These are phyloP conservation scores for Amanita phalloides DNA, from an alignment of 768 basidiomycete genomes.

Conservation along the genomic window DNA sequence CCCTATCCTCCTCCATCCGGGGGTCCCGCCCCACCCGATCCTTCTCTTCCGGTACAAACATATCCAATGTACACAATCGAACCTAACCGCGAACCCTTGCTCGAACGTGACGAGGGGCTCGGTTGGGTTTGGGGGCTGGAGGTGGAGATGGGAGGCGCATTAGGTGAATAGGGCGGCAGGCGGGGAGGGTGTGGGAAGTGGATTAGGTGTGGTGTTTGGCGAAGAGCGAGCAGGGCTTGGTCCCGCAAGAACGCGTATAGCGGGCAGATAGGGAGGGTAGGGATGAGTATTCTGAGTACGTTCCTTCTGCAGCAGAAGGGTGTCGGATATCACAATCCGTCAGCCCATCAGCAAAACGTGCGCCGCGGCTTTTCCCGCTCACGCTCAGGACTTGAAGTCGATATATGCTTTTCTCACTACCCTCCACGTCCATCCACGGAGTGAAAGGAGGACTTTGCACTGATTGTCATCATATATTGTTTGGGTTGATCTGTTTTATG, in stretches of 20 bases:
- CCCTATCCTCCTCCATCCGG: constrained; percentile 8
- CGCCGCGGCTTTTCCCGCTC: too few relatives aligned
- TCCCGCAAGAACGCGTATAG: neutral
- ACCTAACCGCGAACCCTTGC: neutral
- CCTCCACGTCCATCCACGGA: too few relatives aligned
- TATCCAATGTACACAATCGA: neutral
- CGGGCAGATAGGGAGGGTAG: neutral
- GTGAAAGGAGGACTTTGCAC: too few relatives aligned
- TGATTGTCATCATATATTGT: too few relatives aligned
- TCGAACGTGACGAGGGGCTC: neutral
- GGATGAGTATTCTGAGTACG: neutral
- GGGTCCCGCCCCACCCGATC: neutral
- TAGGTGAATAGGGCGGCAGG: neutral
- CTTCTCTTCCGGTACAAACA: neutral
- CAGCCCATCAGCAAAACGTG: too few relatives aligned
- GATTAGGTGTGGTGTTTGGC: neutral
- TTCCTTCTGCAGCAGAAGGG: too few relatives aligned
- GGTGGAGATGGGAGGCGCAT: neutral
- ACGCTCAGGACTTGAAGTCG: too few relatives aligned
- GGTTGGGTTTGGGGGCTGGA: neutral
- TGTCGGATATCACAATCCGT: too few relatives aligned
- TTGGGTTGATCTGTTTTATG: too few relatives aligned
- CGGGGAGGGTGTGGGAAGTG: neutral
- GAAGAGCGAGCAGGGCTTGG: neutral
- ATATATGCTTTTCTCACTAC: too few relatives aligned